phyloP scores from a whole-genome alignment of 192 early-diverging fungal genomes.

The Backusella tarrabulga region DNA sequence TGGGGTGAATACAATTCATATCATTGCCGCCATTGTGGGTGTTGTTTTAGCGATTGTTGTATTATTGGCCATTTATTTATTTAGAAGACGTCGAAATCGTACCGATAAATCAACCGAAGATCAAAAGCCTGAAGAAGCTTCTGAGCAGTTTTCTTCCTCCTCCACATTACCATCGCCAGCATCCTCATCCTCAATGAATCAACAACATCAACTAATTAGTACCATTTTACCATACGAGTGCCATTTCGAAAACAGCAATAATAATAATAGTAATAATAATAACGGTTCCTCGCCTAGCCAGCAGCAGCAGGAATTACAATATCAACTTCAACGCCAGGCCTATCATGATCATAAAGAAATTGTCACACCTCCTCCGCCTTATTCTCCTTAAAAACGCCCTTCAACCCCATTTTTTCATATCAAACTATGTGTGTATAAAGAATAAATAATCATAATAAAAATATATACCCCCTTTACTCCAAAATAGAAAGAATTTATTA shows the following conservation, averaged over 20 bases:
- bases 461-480: background rate
- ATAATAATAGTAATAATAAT: background rate
- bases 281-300: background rate
- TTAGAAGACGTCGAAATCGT: background rate
- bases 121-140: background rate
- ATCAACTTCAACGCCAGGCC: slow-evolving; percentile 6
- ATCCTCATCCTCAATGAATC: background rate
- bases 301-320: slow-evolving; percentile 12
- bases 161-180: background rate
- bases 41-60: background rate
- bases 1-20: slow-evolving; percentile 6
- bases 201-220: background rate
- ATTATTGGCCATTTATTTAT: background rate
- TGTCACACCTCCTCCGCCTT: background rate
- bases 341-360: background rate
- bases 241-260: background rate
- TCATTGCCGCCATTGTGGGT: background rate
- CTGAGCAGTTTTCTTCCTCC: background rate
- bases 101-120: background rate
- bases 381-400: background rate
- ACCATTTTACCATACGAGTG: background rate
- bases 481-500: background rate
- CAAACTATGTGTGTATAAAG: background rate
- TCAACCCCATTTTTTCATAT: background rate
- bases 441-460: background rate